Evolutionary conservation across 2,329 filamentous ascomycete species (phyloP), one percentile per base, ranked within the genome.

Genomic region (Aspergillus brasiliensis): DNA sequence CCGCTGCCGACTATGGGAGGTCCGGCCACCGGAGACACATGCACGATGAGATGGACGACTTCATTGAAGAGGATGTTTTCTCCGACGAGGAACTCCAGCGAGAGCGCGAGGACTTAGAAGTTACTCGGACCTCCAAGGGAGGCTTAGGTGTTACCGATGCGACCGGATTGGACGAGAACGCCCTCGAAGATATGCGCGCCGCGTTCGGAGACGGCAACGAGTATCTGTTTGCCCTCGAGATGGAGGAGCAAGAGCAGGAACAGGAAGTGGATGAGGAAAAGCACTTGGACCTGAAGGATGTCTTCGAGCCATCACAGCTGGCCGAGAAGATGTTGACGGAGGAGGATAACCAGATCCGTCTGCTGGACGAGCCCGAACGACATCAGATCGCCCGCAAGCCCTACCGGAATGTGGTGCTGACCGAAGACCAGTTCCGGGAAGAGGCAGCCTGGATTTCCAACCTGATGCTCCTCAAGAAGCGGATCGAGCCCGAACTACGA

Each of bases 201-300:
- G 97, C 97, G 38, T 99, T 99, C 69, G 95, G 95, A 62, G 92
- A 96, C 72, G 94, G 95, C 58, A 92, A 91, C 65, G 95, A 99
- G 72, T 99, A 98, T 73, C 89, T 93, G 68, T 99, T 96, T 88
- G 95, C 94, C 8, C 81, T 99, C 51, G 90, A 94, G 55, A 83
- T 94, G 71, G 93, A 98, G 75, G 91, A 95, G 48, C 89, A 92
- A 52, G 90, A 93, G 65, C 84, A 87, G 59, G 91, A 96, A 65
- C 88, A 91, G 51, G 87, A 90, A 59, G 84, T 90, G 65, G 85
- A 88, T 61, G 90, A 91, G 62, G 91, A 96, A 66, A 91, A 93
- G 69, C 88, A 89, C 47, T 86, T 98, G 44, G 92, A 97, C 76
- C 85, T 99, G 63, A 97, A 98, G 79, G 94, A 99, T 73, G 94